Evolutionary conservation across 352 stramenopile species (phyloP), one percentile per base, ranked within the genome.

Genomic region (Phytophthora boehmeriae): DNA sequence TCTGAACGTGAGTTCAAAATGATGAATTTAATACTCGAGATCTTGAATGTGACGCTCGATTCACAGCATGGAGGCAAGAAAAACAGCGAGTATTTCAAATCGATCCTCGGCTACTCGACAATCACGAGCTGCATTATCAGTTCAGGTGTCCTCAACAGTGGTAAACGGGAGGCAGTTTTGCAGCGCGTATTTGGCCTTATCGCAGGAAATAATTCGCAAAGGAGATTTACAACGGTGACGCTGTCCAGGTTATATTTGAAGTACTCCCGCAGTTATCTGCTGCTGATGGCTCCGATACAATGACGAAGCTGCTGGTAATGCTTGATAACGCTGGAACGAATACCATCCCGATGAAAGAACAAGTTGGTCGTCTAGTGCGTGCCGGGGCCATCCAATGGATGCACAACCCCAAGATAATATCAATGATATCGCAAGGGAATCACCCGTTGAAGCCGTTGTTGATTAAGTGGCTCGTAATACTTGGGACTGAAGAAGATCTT

Each of bases 311-410:
- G 9, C 34, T 85, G 2, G 54, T 61, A 6, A 89, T 89, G 53
- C 61, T 90, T 8, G 54, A 71, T 25, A 76, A 66, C 1, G 74
- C 75, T 44, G 71, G 47, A 30, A 39, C 80, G 35, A 71, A 81
- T 4, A 62, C 49, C 1, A 70, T 80, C 10, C 86, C 75, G 10
- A 86, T 57, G n/a, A 76, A 78, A 53, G 77, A 78, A 13, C 83
- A 90, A 53, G 62, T 70, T 8, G 56, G 63, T 4, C 61, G 67
- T 23, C 61, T 94, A 0, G 73, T 94, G 1, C 45, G 68, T 28
- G 79, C 79, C 10, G 85, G 85, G 0, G 57, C 63, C 0, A 87
- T 94, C 49, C 50, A 66, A 23, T 94, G 85, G 85, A 60, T 91
- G 9, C 51, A 75, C 2, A 48, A 86, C 10, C 63, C 73, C 1